Percentiles rank a stretch among this genome's conserved stretches.
phyloP scores from a whole-genome alignment of 805 yeast species.

The Komagataella pseudopastoris region DNA sequence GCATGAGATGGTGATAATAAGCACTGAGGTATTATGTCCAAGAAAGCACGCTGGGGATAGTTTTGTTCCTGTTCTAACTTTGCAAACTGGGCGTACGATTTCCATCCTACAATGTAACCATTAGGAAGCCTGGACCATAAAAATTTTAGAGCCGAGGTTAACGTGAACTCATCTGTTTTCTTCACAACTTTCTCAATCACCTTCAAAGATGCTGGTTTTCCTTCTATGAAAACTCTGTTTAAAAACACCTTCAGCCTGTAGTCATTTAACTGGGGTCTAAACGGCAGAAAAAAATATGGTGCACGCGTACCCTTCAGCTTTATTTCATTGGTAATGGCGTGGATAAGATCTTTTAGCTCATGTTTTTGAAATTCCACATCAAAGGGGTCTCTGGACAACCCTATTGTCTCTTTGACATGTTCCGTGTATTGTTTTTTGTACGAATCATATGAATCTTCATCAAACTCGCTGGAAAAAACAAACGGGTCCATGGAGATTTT shows the following conservation, averaged over 20 bases:
- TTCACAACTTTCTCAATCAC: conserved; percentile 27
- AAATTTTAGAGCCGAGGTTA: conserved; percentile 66
- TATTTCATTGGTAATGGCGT: conserved; percentile 56
- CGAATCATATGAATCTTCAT: neutral
- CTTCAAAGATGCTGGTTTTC: conserved; percentile 30
- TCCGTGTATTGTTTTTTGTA: neutral
- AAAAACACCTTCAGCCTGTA: conserved; percentile 43
- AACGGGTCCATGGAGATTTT: neutral
- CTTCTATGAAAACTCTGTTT: conserved; percentile 43
- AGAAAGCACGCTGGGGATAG: conserved; percentile 61
- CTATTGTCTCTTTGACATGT: neutral
- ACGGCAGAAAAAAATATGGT: conserved; percentile 67
- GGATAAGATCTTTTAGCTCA: conserved; percentile 54
- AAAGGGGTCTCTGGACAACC: conserved; percentile 2
- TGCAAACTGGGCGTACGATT: conserved; percentile 59
- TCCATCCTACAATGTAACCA: conserved; percentile 77
- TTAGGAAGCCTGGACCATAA: conserved; percentile 80
- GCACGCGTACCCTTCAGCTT: conserved; percentile 58
- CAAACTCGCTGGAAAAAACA: neutral
- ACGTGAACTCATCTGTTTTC: conserved; percentile 51
- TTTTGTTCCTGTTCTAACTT: conserved; percentile 49
- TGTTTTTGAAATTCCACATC: conserved; percentile 42
- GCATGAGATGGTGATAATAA: conserved; percentile 79
- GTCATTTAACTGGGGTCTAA: conserved; percentile 57
- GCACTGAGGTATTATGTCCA: conserved; percentile 76